Evolutionary conservation across 2,329 filamentous ascomycete genomes (phyloP), one percentile per base, ranked within the genome.

Genomic region (Nemania diffusa): DNA sequence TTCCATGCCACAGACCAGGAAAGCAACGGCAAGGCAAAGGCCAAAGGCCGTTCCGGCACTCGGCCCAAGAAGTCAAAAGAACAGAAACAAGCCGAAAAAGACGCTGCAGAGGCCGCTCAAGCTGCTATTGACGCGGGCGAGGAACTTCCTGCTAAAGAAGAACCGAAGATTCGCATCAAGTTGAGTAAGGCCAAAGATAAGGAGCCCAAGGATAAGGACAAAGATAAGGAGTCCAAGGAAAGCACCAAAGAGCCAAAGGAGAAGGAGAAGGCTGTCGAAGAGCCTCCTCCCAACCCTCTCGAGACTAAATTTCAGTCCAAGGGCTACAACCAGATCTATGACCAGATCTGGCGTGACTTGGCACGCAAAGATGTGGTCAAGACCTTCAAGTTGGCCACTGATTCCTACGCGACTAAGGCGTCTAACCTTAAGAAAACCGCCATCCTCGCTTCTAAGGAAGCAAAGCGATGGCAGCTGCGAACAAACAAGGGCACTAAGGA

Each of bases 401-500:
- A 93, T 73, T 97, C 95, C 0, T 90, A 95, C 65, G 88, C 90
- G 8, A 97, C 91, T 42, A 97, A 97, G 78, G 88, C 92, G 60
- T 97, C 95, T n/a, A 99, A 99, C 74, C 87, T 97, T 55, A 96
- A 97, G 78, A 99, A 99, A 86, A 99, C 96, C 0, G 96, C 94
- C 15, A 95, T 98, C 74, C 84, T 99, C 46, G 96, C 96, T 7
- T 97, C 95, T 68, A 99, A 99, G 79, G 96, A 99, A 81, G 95
- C 96, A 61, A 94, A 97, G 77, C 88, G 97, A 76, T 99, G 96
- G 96, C 97, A 99, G 80, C 88, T 97, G 68, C 92, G 94, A 48
- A 99, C 96, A 61, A 99, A 99, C 84, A 98, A 99, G 86, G 97
- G 94, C 77, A 96, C 92, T 79, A 99, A 99, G 80, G 96, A 99